A percentile compares a stretch with the other conserved stretches of the same genome.
These are phyloP conservation scores for Phytophthora megakarya DNA, from an alignment of 352 stramenopile genomes.

Conservation along the genomic window DNA sequence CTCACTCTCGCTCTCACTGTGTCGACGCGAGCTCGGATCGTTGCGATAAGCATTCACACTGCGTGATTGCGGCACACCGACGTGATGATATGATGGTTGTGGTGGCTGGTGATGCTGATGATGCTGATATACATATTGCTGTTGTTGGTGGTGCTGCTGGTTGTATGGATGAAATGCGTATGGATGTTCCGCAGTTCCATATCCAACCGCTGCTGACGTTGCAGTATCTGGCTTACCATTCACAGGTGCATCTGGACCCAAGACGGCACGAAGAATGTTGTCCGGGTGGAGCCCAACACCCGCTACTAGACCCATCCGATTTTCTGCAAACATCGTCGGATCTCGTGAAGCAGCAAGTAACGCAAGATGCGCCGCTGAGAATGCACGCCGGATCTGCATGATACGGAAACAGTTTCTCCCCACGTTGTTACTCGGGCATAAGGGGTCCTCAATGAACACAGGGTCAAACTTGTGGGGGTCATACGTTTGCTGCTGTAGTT, in stretches of 20 bases:
- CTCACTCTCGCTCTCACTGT: slow-evolving; percentile 77
- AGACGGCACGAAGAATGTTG: slow-evolving; percentile 78
- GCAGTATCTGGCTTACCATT: slow-evolving; percentile 55
- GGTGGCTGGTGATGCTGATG: slow-evolving; percentile 37
- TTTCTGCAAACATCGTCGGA: slow-evolving; percentile 54
- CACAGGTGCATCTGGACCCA: slow-evolving; percentile 58
- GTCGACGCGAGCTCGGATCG: slow-evolving; percentile 47
- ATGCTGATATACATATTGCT: slow-evolving; percentile 39
- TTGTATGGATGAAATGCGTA: slow-evolving; percentile 38
- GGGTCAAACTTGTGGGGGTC: slow-evolving; percentile 93
- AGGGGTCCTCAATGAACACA: slow-evolving; percentile 95
- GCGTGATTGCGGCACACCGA: slow-evolving; percentile 23
- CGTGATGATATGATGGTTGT: slow-evolving; percentile 37
- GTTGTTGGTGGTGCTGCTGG: slow-evolving; percentile 39
- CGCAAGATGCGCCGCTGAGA: slow-evolving; percentile 72
- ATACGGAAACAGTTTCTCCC: slow-evolving; percentile 96
- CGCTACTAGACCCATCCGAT: slow-evolving; percentile 58
- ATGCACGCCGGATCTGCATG: slow-evolving; percentile 84
- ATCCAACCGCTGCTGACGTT: slow-evolving; percentile 29
- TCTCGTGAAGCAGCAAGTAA: slow-evolving; percentile 69
- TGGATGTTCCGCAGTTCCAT: slow-evolving; percentile 28
- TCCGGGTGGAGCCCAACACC: slow-evolving; percentile 77
- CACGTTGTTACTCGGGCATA: slow-evolving; percentile 95
- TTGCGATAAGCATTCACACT: slow-evolving; percentile 25
- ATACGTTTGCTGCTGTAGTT: slow-evolving; percentile 56